A percentile compares a stretch with the other conserved stretches of the same genome.
phyloP scores from a whole-genome alignment of 2,329 filamentous ascomycete genomes.

The Seiridium unicorne region DNA sequence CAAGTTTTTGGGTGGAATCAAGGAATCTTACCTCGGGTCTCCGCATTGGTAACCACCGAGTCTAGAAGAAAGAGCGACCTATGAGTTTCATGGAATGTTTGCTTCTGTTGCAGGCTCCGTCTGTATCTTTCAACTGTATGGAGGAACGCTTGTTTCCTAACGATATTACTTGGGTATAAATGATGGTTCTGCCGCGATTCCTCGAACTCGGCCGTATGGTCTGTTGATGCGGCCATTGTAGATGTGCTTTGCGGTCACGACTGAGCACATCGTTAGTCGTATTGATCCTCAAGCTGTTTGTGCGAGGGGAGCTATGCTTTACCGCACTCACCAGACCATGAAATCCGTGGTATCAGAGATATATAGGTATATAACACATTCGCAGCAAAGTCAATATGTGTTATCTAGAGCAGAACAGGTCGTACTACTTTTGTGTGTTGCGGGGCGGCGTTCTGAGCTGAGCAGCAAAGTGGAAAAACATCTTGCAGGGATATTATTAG shows the following conservation, averaged over 20 bases:
- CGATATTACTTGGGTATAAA: conserved; percentile 12
- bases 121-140: conserved; percentile 13
- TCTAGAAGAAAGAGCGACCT: conserved; percentile 5
- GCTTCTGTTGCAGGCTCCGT: conserved; percentile 7
- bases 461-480: no score
- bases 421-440: no score
- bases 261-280: background rate
- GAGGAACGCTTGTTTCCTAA: conserved; percentile 12
- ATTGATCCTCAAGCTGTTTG: background rate
- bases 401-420: no score
- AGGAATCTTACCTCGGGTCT: background rate
- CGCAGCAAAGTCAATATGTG: no score
- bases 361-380: no score
- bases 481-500: no score
- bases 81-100: conserved; percentile 8
- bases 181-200: background rate
- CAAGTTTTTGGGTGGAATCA: background rate
- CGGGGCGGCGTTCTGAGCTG: no score
- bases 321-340: background rate
- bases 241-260: background rate
- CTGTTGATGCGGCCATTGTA: background rate
- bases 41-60: background rate
- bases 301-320: no score
- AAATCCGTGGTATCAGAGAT: background rate
- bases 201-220: background rate